Percentiles rank a stretch among this genome's conserved stretches.
These are phyloP conservation scores for Sporothrix dimorphospora DNA, from an alignment of 2,329 filamentous ascomycete species.

Conservation along the genomic window DNA sequence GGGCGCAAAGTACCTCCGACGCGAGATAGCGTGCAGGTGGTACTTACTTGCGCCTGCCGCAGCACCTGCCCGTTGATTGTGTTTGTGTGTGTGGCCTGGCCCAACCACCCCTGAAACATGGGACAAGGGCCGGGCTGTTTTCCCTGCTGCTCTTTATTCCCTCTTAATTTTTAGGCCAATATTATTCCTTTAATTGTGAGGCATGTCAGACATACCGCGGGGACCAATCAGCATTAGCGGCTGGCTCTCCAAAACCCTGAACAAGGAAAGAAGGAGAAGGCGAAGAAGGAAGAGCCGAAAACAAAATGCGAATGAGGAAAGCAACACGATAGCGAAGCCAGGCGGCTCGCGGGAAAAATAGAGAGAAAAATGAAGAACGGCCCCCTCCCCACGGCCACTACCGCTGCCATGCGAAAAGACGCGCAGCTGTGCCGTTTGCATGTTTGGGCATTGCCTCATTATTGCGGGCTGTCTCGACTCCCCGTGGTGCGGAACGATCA, in stretches of 20 bases:
- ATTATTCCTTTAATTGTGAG: constrained; percentile 4
- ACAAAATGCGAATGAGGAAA: not conserved
- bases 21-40: not conserved
- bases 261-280: constrained; percentile 15
- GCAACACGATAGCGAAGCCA: not conserved
- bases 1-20: not conserved
- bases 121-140: constrained; percentile 31
- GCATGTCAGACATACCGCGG: constrained; percentile 3
- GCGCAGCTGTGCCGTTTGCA: constrained; percentile 6
- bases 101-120: constrained; percentile 38
- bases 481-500: not conserved
- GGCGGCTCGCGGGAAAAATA: not conserved
- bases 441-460: not conserved
- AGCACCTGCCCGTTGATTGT: constrained; percentile 6
- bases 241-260: not conserved
- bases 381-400: constrained; percentile 8
- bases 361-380: not conserved
- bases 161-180: not conserved
- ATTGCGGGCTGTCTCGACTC: not conserved
- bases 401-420: constrained; percentile 7
- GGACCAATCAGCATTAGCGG: constrained; percentile 8
- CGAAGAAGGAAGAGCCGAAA: not conserved
- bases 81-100: constrained; percentile 2
- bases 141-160: not conserved
- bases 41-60: constrained; percentile 16